A percentile compares a stretch with the other conserved stretches of the same genome.
phyloP scores from a whole-genome alignment of 352 stramenopile species.

The Globisporangium spinosum region DNA sequence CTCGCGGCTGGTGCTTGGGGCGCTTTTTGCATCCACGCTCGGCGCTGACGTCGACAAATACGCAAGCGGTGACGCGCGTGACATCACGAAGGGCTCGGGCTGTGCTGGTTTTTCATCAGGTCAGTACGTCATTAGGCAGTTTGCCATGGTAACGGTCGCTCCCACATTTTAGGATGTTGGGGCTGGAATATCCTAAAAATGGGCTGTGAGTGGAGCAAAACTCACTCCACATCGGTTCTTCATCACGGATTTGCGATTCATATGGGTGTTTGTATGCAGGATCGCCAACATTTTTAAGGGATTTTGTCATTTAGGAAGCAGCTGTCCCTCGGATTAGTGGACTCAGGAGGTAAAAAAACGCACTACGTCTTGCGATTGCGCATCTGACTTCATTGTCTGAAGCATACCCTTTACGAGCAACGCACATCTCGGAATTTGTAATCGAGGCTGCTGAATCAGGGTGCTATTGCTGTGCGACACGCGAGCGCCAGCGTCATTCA shows the following conservation, averaged over 20 bases:
- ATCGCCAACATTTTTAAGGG: background rate
- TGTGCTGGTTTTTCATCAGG: background rate
- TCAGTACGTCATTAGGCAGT: background rate
- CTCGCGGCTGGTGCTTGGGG: background rate
- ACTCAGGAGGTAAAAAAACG: conserved; percentile 2
- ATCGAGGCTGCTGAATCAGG: background rate
- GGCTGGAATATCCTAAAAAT: background rate
- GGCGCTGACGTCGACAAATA: conserved; percentile 7
- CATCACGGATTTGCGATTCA: background rate
- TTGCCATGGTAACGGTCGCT: background rate
- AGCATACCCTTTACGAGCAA: background rate
- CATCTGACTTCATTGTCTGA: conserved; percentile 3
- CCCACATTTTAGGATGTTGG: background rate
- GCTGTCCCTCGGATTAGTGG: background rate
- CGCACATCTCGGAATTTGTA: background rate
- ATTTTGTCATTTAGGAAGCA: background rate
- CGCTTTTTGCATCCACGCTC: background rate
- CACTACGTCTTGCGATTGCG: background rate
- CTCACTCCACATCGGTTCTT: background rate
- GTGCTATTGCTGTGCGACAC: background rate
- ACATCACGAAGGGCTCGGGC: background rate
- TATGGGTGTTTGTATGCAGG: background rate
- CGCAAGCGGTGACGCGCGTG: conserved; percentile 4
- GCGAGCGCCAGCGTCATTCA: conserved; percentile 1
- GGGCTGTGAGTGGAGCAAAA: background rate